A percentile compares a stretch with the other conserved stretches of the same genome.
Conservation (phyloP, 208 protist species). For the Trypanosoma scelopori region DNA sequence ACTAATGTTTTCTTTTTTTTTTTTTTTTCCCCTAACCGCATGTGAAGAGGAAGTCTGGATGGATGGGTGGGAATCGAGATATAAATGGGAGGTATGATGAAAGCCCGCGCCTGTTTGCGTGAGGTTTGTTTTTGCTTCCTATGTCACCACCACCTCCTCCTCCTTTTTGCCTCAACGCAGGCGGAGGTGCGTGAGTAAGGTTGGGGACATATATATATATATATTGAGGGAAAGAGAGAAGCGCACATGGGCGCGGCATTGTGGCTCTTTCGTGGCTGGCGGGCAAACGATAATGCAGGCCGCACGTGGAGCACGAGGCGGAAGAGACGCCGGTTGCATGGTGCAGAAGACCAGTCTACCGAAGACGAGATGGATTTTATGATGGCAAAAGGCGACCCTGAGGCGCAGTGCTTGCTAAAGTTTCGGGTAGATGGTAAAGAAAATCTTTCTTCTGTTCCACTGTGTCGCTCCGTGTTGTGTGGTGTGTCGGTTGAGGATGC, state of each 20-base stretch:
- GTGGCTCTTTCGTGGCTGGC: not conserved
- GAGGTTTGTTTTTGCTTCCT: too few relatives aligned
- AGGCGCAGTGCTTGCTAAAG: constrained; percentile 10
- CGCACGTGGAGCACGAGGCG: not conserved
- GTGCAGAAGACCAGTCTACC: not conserved
- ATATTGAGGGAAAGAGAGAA: not conserved
- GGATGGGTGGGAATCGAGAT: too few relatives aligned
- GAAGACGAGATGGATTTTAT: too few relatives aligned
- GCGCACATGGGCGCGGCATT: constrained; percentile 13
- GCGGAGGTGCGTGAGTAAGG: not conserved
- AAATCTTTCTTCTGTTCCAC: constrained; percentile 4
- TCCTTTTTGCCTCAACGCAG: too few relatives aligned
- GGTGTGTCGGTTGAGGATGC: constrained; percentile 35
- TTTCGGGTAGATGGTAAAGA: constrained; percentile 24
- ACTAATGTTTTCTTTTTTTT: too few relatives aligned
- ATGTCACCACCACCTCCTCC: too few relatives aligned
- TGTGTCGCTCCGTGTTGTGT: constrained; percentile 43
- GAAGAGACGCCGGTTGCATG: not conserved
- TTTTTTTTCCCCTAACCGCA: too few relatives aligned
- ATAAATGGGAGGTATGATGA: too few relatives aligned
- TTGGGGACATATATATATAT: not conserved
- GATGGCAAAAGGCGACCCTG: not conserved
- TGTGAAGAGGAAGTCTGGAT: too few relatives aligned
- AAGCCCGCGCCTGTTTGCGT: too few relatives aligned
- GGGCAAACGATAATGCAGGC: not conserved